These are phyloP conservation scores for Oropetium thomaeum DNA, from an alignment of 176 grass and related monocot genomes.

Conservation along the genomic window DNA sequence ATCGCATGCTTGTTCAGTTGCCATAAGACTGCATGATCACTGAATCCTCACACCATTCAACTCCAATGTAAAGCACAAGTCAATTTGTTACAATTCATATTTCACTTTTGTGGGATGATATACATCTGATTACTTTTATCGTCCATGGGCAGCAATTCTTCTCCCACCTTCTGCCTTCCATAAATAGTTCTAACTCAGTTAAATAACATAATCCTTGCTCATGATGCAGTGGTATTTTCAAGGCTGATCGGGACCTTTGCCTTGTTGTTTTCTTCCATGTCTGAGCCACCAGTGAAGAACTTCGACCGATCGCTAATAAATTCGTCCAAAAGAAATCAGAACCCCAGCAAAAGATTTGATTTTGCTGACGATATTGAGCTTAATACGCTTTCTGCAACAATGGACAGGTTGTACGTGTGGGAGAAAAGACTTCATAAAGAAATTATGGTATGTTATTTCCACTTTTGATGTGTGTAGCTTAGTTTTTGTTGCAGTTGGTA, in stretches of 20 bases:
- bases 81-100: neutral
- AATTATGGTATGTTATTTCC: conserved; percentile 61
- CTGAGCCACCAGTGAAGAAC: conserved; percentile 20
- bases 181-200: neutral
- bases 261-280: conserved; percentile 40
- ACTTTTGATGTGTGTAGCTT: neutral
- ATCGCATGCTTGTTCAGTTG: conserved; percentile 5
- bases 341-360: conserved; percentile 17
- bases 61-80: neutral
- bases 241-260: conserved; percentile 53
- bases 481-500: neutral
- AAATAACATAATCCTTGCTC: conserved; percentile 18
- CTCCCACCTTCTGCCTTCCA: neutral
- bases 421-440: conserved; percentile 90
- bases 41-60: neutral
- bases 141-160: neutral
- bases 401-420: conserved; percentile 75
- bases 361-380: conserved; percentile 40
- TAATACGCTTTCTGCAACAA: conserved; percentile 68
- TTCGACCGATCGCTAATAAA: conserved; percentile 32
- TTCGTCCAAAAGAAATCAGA: conserved; percentile 19
- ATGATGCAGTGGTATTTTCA: conserved; percentile 63
- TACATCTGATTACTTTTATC: neutral
- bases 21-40: neutral
- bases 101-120: neutral